phyloP scores from a whole-genome alignment of 257 asterid genomes.

The Knoxia roxburghii region DNA sequence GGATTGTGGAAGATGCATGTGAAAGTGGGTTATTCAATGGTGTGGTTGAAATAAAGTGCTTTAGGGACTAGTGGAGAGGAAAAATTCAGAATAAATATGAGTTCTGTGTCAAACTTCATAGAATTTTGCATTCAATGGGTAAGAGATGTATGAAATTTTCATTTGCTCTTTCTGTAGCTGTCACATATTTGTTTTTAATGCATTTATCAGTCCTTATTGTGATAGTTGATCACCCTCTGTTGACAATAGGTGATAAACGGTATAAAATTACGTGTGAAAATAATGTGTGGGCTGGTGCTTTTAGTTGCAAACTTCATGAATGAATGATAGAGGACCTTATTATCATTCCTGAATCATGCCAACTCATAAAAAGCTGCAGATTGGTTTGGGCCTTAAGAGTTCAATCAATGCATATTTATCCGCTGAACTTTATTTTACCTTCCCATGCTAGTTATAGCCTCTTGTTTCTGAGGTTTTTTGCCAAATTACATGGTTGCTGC shows the following conservation, averaged over 20 bases:
- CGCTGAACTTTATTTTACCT: background rate
- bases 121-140: background rate
- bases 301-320: background rate
- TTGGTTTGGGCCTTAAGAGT: background rate
- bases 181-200: background rate
- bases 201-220: background rate
- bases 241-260: background rate
- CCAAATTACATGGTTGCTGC: background rate
- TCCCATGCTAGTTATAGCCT: background rate
- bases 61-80: background rate
- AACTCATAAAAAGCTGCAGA: background rate
- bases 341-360: background rate
- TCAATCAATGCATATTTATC: background rate
- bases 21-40: background rate
- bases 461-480: background rate
- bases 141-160: background rate
- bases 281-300: background rate
- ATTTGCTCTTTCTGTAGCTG: background rate
- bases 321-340: background rate
- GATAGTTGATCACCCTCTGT: background rate
- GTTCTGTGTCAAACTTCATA: background rate
- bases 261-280: background rate
- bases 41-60: background rate
- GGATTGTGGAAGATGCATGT: background rate
- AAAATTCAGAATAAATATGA: background rate